Evolutionary conservation across 306 rosid genomes (phyloP).

Genomic region (Glycine latifolia): DNA sequence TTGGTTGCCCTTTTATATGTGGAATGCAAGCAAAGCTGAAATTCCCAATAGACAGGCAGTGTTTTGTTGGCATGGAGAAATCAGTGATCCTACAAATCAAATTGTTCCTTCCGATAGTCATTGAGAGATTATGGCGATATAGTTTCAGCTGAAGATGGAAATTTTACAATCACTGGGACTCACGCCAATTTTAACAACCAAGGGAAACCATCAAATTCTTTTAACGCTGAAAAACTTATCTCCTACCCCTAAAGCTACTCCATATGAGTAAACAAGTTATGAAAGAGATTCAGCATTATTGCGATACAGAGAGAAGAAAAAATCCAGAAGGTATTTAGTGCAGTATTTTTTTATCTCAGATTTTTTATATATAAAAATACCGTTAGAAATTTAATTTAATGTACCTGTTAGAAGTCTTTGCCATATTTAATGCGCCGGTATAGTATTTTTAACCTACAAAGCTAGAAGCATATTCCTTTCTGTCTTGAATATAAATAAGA

Average conservation of each 20-base stretch:
- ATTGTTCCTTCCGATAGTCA: conserved; percentile 39
- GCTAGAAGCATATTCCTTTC: too few relatives aligned
- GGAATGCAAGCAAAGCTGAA: not conserved
- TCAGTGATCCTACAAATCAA: conserved; percentile 46
- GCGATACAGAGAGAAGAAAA: conserved; percentile 31
- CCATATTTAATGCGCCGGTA: too few relatives aligned
- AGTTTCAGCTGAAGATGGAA: not conserved
- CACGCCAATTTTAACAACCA: not conserved
- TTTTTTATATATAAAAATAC: too few relatives aligned
- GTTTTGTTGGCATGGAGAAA: conserved; percentile 49
- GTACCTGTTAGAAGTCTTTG: too few relatives aligned
- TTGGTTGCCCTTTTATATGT: not conserved
- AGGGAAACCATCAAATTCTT: conserved; percentile 10
- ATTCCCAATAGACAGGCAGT: not conserved
- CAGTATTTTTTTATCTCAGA: too few relatives aligned
- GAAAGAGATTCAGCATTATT: conserved; percentile 33
- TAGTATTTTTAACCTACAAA: too few relatives aligned
- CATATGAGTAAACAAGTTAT: conserved; percentile 8
- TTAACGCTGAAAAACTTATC: not conserved
- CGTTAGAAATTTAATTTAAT: too few relatives aligned
- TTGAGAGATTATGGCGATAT: not conserved
- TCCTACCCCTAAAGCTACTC: conserved; percentile 18
- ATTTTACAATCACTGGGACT: not conserved
- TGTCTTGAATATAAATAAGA: too few relatives aligned
- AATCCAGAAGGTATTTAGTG: conserved; percentile 10